Base-by-base conservation (phyloP, 805 yeast species). In the Lipomyces yamadae region DNA sequence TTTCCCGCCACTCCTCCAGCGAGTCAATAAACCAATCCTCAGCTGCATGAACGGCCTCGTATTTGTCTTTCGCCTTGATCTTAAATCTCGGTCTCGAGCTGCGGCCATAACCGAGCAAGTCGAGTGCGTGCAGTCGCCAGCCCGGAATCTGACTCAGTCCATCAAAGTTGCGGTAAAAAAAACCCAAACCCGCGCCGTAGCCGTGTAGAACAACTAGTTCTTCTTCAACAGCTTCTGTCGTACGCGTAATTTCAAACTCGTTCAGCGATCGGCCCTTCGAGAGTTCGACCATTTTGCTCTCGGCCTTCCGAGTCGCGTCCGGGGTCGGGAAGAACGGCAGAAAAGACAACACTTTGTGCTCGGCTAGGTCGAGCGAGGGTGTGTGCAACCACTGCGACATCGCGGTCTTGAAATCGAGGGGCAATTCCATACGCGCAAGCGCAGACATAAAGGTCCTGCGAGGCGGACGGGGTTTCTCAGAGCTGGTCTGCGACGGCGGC, bases 121-220 rank as follows among this genome's bases (percentile, higher is more conserved):
- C 99, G 2, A 94, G 83, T 0, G 97, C 90, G 78, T 92, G 97
- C 56, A 93, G 81, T 63, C 88, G 84, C 90, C 95, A 90, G 53
- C 77, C 79, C 1, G 78, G 76, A 6, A 74, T 63, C 1, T 73
- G 55, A 5, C 77, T 75, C 59, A 89, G 76, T 0, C 77, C 81
- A 57, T 83, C 84, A 70, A 91, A 85, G 74, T 91, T 94, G 68
- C 88, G 85, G 73, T 88, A 84, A 72, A 86, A 94, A 63, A 92
- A 87, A 33, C 96, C 94, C 13, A 92, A 84, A 0, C 96, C 91
- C 0, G 98, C 97, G 1, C 97, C 97, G 75, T 92, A 92, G 0
- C 99, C 99, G 77, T 94, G 99, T 3, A 95, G 78, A 68, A 94
- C 77, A 1, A 95, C 91, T 32, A 58, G 89, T 84, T 71, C 81